Conservation (phyloP, 345 rosid species). For the Euphorbia pulcherrima region DNA sequence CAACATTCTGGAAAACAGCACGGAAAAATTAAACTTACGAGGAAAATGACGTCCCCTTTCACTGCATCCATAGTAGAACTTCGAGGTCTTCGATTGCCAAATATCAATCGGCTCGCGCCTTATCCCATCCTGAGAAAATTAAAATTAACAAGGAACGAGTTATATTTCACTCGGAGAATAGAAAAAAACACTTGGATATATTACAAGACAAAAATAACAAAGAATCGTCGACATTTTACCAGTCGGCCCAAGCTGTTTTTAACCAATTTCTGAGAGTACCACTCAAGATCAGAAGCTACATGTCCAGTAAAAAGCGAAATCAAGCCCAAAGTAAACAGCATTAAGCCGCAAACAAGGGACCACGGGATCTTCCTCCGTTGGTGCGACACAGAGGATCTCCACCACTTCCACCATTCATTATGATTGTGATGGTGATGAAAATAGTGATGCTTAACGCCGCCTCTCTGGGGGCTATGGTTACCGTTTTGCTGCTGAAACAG, state of each 20-base stretch:
- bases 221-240: conserved; percentile 33
- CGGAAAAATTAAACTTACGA: conserved; percentile 40
- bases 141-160: not conserved
- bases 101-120: conserved; percentile 62
- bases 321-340: conserved; percentile 85
- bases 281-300: conserved; percentile 87
- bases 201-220: conserved; percentile 7
- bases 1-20: not conserved
- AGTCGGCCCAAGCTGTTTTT: conserved; percentile 45
- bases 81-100: conserved; percentile 75
- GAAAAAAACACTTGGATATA: too few relatives aligned
- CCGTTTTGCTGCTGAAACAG: conserved; percentile 50
- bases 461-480: conserved; percentile 15
- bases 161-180: not conserved
- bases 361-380: conserved; percentile 28
- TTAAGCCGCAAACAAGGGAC: conserved; percentile 66
- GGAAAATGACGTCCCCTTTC: conserved; percentile 59
- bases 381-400: conserved; percentile 37
- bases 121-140: conserved; percentile 39
- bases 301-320: conserved; percentile 93
- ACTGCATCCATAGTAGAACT: conserved; percentile 75
- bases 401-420: conserved; percentile 36
- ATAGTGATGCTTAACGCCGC: conserved; percentile 16
- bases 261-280: conserved; percentile 82
- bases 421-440: conserved; percentile 8